Evolutionary conservation across 2,329 filamentous ascomycete genomes (phyloP).

Genomic region (Xylariales sp.): DNA sequence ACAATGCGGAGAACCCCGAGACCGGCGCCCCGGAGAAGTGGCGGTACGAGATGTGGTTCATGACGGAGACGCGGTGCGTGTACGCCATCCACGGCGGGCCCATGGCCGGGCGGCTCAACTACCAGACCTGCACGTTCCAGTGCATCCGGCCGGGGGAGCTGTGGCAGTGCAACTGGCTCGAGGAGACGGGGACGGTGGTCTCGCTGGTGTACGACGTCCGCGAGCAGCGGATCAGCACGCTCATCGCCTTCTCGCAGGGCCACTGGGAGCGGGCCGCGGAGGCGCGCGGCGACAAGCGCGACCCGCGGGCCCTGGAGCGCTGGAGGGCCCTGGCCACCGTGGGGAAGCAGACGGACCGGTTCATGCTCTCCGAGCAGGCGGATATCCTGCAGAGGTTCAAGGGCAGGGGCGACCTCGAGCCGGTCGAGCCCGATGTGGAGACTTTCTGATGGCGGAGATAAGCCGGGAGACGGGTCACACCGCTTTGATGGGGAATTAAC

Average conservation of each 20-base stretch:
- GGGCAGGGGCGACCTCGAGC: slow-evolving; percentile 41
- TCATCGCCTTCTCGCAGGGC: slow-evolving; percentile 49
- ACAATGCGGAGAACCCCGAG: slow-evolving; percentile 6
- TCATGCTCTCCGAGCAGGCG: slow-evolving; percentile 50
- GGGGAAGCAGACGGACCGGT: slow-evolving; percentile 44
- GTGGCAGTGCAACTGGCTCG: slow-evolving; percentile 58
- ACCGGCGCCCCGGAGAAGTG: slow-evolving; percentile 26
- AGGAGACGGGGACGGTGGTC: slow-evolving; percentile 54
- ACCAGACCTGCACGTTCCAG: slow-evolving; percentile 50
- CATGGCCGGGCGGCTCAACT: slow-evolving; percentile 52
- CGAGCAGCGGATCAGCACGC: slow-evolving; percentile 41
- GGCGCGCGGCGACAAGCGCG: slow-evolving; percentile 53
- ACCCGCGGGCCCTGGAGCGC: slow-evolving; percentile 42
- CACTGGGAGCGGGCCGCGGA: slow-evolving; percentile 49
- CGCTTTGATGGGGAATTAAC: too few relatives aligned
- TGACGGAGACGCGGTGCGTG: slow-evolving; percentile 47
- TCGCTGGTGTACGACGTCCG: slow-evolving; percentile 53
- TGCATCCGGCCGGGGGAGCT: slow-evolving; percentile 53
- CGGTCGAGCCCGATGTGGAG: slow-evolving; percentile 34
- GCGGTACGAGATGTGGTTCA: slow-evolving; percentile 60
- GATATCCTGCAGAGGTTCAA: slow-evolving; percentile 44
- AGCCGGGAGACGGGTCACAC: too few relatives aligned
- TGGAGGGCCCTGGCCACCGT: slow-evolving; percentile 46
- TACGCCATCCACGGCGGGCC: slow-evolving; percentile 58
- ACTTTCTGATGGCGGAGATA: slow-evolving; percentile 28